Evolutionary conservation across 352 stramenopile genomes (phyloP), one percentile per base, ranked within the genome.

Genomic region (Phytopythium delawarense): DNA sequence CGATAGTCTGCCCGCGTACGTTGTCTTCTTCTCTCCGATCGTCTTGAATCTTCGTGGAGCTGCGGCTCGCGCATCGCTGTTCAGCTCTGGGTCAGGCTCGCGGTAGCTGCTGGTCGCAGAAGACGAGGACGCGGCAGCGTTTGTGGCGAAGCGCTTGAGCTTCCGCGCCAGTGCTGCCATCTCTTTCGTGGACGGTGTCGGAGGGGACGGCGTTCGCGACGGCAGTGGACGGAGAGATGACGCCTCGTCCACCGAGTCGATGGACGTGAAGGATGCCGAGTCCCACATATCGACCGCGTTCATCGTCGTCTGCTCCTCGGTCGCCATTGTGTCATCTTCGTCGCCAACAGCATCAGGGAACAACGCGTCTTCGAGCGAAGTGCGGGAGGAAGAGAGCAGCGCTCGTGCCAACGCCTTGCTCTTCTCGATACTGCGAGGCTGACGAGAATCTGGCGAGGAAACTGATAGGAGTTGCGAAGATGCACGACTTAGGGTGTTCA

Each of bases 111-210:
- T 57, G 11, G 39, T 40, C 57, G 65, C 28, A 44, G 70, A 56
- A 7, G 59, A 65, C 23, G 63, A 63, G 50, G 59, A 62, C 30
- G 61, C 54, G 21, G 34, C 21, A 9, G 53, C 44, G n/a, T 50
- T 50, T 9, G n/a, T 9, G 15, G 44, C 53, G 39, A 59, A 59
- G 9, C 69, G 64, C 50, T 81, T 78, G 20, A 80, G 67, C 30
- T 81, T 76, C 5, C 69, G 66, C 32, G 76, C 75, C 21, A 79
- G 61, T 6, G 68, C 64, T 18, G 75, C 62, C 53, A 80, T 81
- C 16, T 73, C 69, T 25, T 72, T 65, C 2, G 65, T 70, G 12
- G 74, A 79, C n/a, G 63, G 69, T n/a, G 67, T 66, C 8, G 63
- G 49, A 8, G 71, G 63, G 20, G 61, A 50, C 13, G 49, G 34